Evolutionary conservation across 768 basidiomycete species (phyloP).

Genomic region (Serendipita indica): DNA sequence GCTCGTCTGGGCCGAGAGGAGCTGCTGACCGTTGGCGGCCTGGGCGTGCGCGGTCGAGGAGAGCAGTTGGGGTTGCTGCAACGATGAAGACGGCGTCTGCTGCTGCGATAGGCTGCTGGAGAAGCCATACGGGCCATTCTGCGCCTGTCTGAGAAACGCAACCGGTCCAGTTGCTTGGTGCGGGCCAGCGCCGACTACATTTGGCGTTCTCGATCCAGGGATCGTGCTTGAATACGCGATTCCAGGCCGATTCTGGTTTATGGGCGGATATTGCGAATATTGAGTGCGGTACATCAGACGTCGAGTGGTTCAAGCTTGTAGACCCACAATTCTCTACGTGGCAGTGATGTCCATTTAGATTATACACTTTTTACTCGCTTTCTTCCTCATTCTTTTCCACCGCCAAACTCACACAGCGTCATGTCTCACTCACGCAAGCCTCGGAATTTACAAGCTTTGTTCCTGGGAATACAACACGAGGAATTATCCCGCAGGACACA

Average conservation of each 20-base stretch:
- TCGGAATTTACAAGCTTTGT: too few species aligned
- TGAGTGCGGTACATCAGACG: constrained; percentile 5
- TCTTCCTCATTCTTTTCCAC: too few species aligned
- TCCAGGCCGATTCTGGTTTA: constrained; percentile 7
- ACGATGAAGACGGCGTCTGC: neutral
- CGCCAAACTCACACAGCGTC: too few species aligned
- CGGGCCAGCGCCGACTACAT: constrained; percentile 6
- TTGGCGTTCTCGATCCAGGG: constrained; percentile 4
- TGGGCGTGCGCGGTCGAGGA: neutral
- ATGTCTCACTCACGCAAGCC: too few species aligned
- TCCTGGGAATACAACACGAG: too few species aligned
- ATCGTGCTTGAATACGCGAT: constrained; percentile 1
- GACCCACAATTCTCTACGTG: neutral
- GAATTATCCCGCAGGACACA: too few species aligned
- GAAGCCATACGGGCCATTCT: constrained; percentile 6
- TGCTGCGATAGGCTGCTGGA: neutral
- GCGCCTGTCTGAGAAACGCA: neutral
- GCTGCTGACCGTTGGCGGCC: constrained; percentile 6
- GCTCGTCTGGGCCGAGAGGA: neutral
- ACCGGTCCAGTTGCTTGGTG: constrained; percentile 3
- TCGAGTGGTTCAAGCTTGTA: constrained; percentile 6
- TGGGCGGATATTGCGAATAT: constrained; percentile 8
- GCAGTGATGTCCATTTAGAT: too few species aligned
- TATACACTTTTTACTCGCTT: too few species aligned
- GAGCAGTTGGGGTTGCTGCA: constrained; percentile 3